phyloP scores from a whole-genome alignment of 805 yeast species.

The Citeromyces nyonsensis region DNA sequence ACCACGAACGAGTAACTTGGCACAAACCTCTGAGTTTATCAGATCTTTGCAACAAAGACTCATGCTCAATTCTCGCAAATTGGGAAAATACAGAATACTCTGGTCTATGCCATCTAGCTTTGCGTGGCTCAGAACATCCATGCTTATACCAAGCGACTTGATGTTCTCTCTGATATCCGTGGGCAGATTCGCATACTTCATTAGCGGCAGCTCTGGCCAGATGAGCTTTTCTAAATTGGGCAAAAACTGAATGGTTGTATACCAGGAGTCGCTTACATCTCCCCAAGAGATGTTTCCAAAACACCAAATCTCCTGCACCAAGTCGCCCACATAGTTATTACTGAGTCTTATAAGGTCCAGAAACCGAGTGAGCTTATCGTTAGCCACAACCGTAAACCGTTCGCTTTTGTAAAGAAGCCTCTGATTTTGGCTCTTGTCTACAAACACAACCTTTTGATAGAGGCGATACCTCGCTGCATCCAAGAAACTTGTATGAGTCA shows the following conservation, averaged over 20 bases:
- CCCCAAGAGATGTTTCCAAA: slow-evolving; percentile 3
- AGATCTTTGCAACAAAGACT: background rate
- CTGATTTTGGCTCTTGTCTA: too few species aligned
- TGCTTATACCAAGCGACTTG: slow-evolving; percentile 3
- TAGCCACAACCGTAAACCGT: slow-evolving; percentile 1
- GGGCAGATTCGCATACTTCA: slow-evolving; percentile 3
- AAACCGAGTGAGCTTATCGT: slow-evolving; percentile 1
- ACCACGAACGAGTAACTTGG: slow-evolving; percentile 3
- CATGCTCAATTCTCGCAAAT: slow-evolving; percentile 2
- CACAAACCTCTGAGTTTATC: background rate
- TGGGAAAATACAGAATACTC: slow-evolving; percentile 3
- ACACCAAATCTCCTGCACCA: slow-evolving; percentile 3
- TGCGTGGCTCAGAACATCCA: background rate
- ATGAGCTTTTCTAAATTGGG: slow-evolving; percentile 1
- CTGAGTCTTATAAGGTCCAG: slow-evolving; percentile 4
- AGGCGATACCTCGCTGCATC: too few species aligned
- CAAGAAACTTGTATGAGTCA: too few species aligned
- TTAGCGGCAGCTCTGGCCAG: slow-evolving; percentile 5
- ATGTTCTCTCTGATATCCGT: background rate
- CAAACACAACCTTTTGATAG: too few species aligned
- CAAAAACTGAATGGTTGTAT: slow-evolving; percentile 2
- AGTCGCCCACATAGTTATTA: slow-evolving; percentile 1
- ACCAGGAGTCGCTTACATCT: slow-evolving; percentile 4
- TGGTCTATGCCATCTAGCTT: slow-evolving; percentile 3
- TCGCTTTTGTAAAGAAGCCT: too few species aligned